Conservation (phyloP, 495 filamentous ascomycete species). For the Darksidea phi region DNA sequence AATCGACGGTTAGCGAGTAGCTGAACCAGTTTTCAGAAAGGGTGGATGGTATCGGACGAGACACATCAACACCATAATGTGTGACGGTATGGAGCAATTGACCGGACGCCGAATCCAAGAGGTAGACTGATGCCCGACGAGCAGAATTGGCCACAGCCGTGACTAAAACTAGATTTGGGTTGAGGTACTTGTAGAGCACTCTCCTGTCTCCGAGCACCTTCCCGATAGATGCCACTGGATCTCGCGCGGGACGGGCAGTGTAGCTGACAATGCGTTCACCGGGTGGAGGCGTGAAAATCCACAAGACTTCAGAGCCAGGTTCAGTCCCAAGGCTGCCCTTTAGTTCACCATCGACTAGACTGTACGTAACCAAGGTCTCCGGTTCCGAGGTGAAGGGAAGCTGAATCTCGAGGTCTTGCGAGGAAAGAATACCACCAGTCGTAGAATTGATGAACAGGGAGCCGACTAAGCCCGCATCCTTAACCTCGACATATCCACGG, state of each 20-base stretch:
- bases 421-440: conserved; percentile 26
- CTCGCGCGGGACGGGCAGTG: conserved; percentile 67
- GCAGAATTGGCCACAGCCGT: conserved; percentile 62
- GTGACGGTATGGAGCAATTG: conserved; percentile 67
- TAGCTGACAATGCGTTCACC: conserved; percentile 67
- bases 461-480: conserved; percentile 35
- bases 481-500: conserved; percentile 59
- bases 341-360: conserved; percentile 35
- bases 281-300: conserved; percentile 70
- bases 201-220: conserved; percentile 86
- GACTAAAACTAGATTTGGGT: conserved; percentile 79
- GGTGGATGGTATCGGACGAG: conserved; percentile 69
- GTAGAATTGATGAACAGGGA: conserved; percentile 31
- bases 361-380: conserved; percentile 31
- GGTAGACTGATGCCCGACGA: conserved; percentile 65
- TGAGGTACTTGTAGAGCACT: conserved; percentile 96
- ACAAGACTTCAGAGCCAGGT: conserved; percentile 42
- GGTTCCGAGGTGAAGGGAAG: background rate
- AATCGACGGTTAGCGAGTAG: conserved; percentile 68
- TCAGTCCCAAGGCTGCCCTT: conserved; percentile 29
- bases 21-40: conserved; percentile 95
- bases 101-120: conserved; percentile 86
- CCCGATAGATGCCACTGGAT: conserved; percentile 92
- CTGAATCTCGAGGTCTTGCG: conserved; percentile 1
- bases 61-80: conserved; percentile 71